Base-by-base conservation (phyloP, 148 eudicot genomes). In the Diospyros lotus region DNA sequence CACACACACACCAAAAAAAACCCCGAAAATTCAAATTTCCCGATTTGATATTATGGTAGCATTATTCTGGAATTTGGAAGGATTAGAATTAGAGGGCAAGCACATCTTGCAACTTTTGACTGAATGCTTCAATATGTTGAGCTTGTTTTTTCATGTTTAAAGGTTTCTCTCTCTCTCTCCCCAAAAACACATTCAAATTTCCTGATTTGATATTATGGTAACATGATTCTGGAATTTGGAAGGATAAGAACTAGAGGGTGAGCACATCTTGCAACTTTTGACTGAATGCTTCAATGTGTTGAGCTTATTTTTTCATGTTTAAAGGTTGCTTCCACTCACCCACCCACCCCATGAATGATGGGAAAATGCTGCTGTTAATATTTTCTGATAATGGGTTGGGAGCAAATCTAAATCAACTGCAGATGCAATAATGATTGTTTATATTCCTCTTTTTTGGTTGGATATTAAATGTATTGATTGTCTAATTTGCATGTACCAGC, bases 401-500 rank as follows among this genome's bases (percentile, higher is more conserved):
- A 2, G 39, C 44, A 62, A 62, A 9, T 13, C 44, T 62, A 38
- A 8, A 62, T 38, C 3, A 15, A 62, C 44, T 12, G 6, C 14
- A 43, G 9, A 4, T 62, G 66, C 66, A 38, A 44, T 62, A 62
- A 68, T 66, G n/a, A 65, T 44, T 64, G 38, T 10, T 4, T 48
- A 17, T 9, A 2, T n/a, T 39, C 44, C 40, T 42, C 50, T 7
- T 68, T 52, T 45, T 55, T 28, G 39, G 44, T 73, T 5, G 17
- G 52, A 14, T 73, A 13, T 58, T n/a, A 15, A 9, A 60, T 63
- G 3, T 64, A 15, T 43, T 74, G 72, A 70, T 44, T 9, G 4
- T 41, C 59, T 39, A 40, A 71, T 28, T 28, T 28, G 28, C 28
- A 8, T 78, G 51, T 70, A 70, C 80, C 86, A 95, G 99, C 97